Evolutionary conservation across 345 rosid species (phyloP).

Genomic region (Cardamine resedifolia): DNA sequence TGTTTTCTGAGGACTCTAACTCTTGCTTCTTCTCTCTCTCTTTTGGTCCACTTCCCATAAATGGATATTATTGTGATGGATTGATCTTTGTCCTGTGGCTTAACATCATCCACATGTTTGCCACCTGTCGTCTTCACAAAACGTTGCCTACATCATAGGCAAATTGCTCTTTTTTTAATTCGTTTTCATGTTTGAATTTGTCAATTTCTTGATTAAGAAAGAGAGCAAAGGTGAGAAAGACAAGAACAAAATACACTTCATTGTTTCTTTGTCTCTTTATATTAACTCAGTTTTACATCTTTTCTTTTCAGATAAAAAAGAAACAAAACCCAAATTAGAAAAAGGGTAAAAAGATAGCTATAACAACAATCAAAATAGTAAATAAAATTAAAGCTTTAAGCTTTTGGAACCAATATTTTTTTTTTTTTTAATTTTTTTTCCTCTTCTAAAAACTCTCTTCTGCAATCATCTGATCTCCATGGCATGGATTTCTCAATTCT

Average conservation of each 20-base stretch:
- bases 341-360: slow-evolving; percentile 35
- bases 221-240: slow-evolving; percentile 2
- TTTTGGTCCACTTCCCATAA: slow-evolving; percentile 43
- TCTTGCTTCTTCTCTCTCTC: slow-evolving; percentile 28
- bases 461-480: slow-evolving; percentile 37
- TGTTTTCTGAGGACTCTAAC: slow-evolving; percentile 17
- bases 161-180: slow-evolving; percentile 23
- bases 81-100: slow-evolving; percentile 31
- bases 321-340: slow-evolving; percentile 37
- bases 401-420: slow-evolving; percentile 8
- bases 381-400: slow-evolving; percentile 29
- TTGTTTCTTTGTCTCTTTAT: slow-evolving; percentile 37
- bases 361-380: slow-evolving; percentile 38
- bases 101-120: slow-evolving; percentile 39
- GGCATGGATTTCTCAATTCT: slow-evolving; percentile 31
- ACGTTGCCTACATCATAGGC: slow-evolving; percentile 38
- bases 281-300: slow-evolving; percentile 31
- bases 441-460: slow-evolving; percentile 39
- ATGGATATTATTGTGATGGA: slow-evolving; percentile 34
- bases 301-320: slow-evolving; percentile 20
- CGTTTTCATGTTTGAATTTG: slow-evolving; percentile 26
- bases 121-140: slow-evolving; percentile 29
- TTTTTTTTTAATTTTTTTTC: neutral
- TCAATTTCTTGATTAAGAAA: slow-evolving; percentile 16
- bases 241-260: slow-evolving; percentile 35